Base-by-base conservation (phyloP, 116 monocot genomes). In the Cymodocea nodosa region DNA sequence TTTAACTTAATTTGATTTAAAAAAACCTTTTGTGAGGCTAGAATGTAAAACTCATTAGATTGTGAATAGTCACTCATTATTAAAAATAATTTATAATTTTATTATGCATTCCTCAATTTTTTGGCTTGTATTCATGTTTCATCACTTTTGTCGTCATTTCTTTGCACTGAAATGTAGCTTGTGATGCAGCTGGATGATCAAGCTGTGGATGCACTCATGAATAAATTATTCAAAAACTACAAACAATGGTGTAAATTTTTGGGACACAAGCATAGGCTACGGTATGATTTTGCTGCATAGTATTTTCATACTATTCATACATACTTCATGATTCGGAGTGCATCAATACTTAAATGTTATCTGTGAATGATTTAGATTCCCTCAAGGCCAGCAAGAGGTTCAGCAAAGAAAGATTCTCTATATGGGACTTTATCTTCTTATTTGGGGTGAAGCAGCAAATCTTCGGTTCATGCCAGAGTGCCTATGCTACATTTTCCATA, bases 401-500 rank as follows among this genome's bases (percentile, higher is more conserved):
- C 97, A 91, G 60, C 97, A 97, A 67, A 78, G 87, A 69, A 91
- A 97, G 75, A 80, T 97, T 60, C 84, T 97, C 0, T 97, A 88
- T 50, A 88, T 91, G 85, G 84, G 97, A 34, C 83, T 97, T 4
- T 97, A 78, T 80, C 88, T 97, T 78, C 89, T 97, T 50, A 91
- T 97, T 14, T 97, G 97, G 97, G 97, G 92, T 73, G 97, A 97
- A 81, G 89, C 92, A 64, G 84, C 84, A 39, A 97, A 97, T 70
- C 40, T 86, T 58, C 83, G 91, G 9, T 97, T 87, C 66, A 97
- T 91, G 85, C 97, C 97, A 61, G 92, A 97, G 68, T 97, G 97
- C 73, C 69, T 97, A 20, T 83, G 84, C 75, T 91, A 91, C 69
- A 91, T 97, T 71, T 97, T 97, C 70, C 97, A 97, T 59, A 91